Conservation (phyloP, 306 rosid genomes). For the Dalbergia cultrata region DNA sequence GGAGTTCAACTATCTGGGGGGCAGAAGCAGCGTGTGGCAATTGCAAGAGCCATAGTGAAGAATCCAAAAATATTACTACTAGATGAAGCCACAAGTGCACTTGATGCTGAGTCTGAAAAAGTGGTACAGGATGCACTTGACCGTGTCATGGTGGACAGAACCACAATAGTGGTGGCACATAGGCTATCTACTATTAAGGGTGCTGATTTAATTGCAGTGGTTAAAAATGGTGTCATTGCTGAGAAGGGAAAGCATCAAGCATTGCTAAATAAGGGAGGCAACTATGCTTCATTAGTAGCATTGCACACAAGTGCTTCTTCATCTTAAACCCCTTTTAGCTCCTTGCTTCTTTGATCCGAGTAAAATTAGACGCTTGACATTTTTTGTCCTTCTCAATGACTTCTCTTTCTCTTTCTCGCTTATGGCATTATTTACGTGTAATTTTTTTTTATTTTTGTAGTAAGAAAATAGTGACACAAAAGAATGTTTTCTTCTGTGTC, state of each 20-base stretch:
- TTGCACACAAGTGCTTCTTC: conserved; percentile 59
- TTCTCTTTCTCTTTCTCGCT: background rate
- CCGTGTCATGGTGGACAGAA: conserved; percentile 64
- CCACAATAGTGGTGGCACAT: conserved; percentile 77
- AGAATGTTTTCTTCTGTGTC: background rate
- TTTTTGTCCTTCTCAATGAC: conserved; percentile 9
- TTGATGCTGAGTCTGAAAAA: conserved; percentile 84
- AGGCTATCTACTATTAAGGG: conserved; percentile 67
- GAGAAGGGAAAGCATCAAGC: conserved; percentile 77
- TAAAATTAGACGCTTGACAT: background rate
- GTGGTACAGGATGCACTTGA: conserved; percentile 86
- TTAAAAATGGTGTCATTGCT: conserved; percentile 71
- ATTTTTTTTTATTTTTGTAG: background rate
- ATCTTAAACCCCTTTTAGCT: conserved; percentile 43
- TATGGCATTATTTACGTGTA: background rate
- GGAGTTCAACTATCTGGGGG: conserved; percentile 84
- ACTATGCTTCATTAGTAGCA: conserved; percentile 75
- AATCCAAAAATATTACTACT: conserved; percentile 70
- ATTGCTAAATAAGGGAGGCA: conserved; percentile 63
- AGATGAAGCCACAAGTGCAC: conserved; percentile 88
- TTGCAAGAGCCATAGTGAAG: conserved; percentile 75
- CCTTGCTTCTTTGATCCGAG: background rate
- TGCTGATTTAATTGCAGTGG: conserved; percentile 75
- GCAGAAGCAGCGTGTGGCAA: conserved; percentile 86
- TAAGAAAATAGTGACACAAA: background rate